phyloP scores from a whole-genome alignment of 106 monocot genomes.

The Xerophyta viscosa region DNA sequence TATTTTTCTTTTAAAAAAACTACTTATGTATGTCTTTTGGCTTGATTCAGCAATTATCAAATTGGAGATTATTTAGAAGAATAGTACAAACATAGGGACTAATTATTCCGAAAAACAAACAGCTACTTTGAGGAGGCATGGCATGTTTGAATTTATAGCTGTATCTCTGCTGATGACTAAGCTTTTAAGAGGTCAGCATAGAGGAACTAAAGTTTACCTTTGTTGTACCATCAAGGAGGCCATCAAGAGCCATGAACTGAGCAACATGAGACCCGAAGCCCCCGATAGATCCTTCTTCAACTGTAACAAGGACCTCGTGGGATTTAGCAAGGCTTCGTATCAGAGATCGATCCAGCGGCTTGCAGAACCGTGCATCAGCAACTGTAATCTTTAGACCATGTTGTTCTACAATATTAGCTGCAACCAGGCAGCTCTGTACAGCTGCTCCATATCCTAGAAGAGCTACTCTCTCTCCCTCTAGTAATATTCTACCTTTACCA shows the following conservation, averaged over 20 bases:
- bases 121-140: too few relatives aligned
- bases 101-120: too few relatives aligned
- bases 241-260: slow-evolving; percentile 88
- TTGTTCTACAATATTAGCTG: slow-evolving; percentile 44
- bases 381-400: slow-evolving; percentile 71
- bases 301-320: slow-evolving; percentile 76
- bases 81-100: too few relatives aligned
- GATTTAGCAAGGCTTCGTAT: slow-evolving; percentile 63
- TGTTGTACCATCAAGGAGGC: slow-evolving; percentile 66
- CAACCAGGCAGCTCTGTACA: slow-evolving; percentile 81
- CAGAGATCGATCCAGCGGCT: slow-evolving; percentile 70
- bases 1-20: too few relatives aligned
- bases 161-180: too few relatives aligned
- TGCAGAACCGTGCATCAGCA: slow-evolving; percentile 91
- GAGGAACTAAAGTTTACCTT: slow-evolving; percentile 53
- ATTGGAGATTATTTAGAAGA: too few relatives aligned
- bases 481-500: slow-evolving; percentile 70
- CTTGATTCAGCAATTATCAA: too few relatives aligned
- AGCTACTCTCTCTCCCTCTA: slow-evolving; percentile 79
- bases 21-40: too few relatives aligned
- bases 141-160: too few relatives aligned
- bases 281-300: too few relatives aligned
- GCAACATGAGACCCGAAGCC: slow-evolving; percentile 94
- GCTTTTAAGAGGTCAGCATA: too few relatives aligned
- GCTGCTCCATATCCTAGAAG: slow-evolving; percentile 86